These are phyloP conservation scores for Hyaloscypha finlandica DNA, from an alignment of 495 filamentous ascomycete species.

Conservation along the genomic window DNA sequence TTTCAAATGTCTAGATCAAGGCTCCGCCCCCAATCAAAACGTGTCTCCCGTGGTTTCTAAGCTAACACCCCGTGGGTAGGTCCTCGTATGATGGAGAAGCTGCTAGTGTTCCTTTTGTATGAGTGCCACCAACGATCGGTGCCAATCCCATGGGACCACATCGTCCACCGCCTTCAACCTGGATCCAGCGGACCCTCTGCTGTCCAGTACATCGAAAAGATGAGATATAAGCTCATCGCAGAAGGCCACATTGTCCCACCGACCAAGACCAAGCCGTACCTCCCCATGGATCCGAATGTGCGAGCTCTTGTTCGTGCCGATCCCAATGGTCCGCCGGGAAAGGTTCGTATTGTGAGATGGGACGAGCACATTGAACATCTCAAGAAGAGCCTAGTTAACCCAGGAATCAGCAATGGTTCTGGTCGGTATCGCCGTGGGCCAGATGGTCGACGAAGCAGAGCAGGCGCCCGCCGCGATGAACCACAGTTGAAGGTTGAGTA, in stretches of 20 bases:
- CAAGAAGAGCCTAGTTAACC: slow-evolving; percentile 19
- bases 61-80: slow-evolving; percentile 30
- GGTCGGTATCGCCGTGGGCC: slow-evolving; percentile 22
- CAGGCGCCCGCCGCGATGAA: not conserved
- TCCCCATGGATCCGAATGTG: slow-evolving; percentile 25
- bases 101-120: slow-evolving; percentile 38
- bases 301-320: slow-evolving; percentile 36
- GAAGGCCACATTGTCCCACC: slow-evolving; percentile 43
- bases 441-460: not conserved
- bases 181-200: slow-evolving; percentile 35
- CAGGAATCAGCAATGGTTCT: slow-evolving; percentile 25
- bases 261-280: slow-evolving; percentile 23
- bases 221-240: slow-evolving; percentile 32
- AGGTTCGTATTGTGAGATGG: slow-evolving; percentile 30
- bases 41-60: not conserved
- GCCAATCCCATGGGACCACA: slow-evolving; percentile 36
- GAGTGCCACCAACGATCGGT: slow-evolving; percentile 33
- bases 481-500: not conserved
- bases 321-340: not conserved
- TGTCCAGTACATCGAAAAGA: slow-evolving; percentile 35
- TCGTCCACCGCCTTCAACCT: slow-evolving; percentile 38
- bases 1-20: not conserved
- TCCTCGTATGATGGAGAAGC: slow-evolving; percentile 40
- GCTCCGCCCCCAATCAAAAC: not conserved
- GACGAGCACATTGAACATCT: slow-evolving; percentile 34